Conservation (phyloP, 352 stramenopile species). For the Blastocystis sp. region DNA sequence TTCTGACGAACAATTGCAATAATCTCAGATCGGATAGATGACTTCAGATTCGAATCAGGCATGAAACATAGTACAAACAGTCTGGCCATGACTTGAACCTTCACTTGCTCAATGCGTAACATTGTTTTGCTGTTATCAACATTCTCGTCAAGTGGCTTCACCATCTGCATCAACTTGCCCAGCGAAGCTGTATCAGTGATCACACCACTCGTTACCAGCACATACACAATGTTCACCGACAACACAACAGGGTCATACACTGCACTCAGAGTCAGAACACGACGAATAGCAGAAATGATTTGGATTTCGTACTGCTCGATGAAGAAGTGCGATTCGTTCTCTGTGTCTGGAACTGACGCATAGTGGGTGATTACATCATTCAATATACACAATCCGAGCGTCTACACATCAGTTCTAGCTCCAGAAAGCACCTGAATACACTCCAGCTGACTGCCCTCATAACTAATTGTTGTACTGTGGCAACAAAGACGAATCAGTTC, state of each 20-base stretch:
- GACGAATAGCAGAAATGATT: constrained; percentile 53
- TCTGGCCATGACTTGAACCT: constrained; percentile 18
- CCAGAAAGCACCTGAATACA: constrained; percentile 29
- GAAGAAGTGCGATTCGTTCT: constrained; percentile 11
- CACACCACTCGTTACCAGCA: constrained; percentile 44
- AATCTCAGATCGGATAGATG: neutral
- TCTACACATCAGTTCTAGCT: neutral
- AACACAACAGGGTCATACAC: constrained; percentile 18
- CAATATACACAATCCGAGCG: constrained; percentile 50
- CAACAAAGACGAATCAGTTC: constrained; percentile 60
- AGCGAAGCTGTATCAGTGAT: constrained; percentile 31
- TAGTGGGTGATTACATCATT: constrained; percentile 55
- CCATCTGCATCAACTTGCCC: constrained; percentile 42
- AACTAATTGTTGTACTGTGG: constrained; percentile 53
- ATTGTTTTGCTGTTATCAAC: constrained; percentile 18
- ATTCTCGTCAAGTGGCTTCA: constrained; percentile 42
- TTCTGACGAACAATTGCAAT: neutral
- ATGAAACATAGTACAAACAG: constrained; percentile 14
- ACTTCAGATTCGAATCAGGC: neutral
- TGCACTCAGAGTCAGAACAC: constrained; percentile 26
- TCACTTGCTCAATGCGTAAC: constrained; percentile 26
- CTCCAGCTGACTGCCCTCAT: constrained; percentile 51
- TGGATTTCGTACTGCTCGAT: constrained; percentile 59
- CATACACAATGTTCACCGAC: constrained; percentile 20
- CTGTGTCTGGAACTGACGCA: constrained; percentile 16